Conservation (phyloP, 148 eudicot genomes). For the Silene uniflora region DNA sequence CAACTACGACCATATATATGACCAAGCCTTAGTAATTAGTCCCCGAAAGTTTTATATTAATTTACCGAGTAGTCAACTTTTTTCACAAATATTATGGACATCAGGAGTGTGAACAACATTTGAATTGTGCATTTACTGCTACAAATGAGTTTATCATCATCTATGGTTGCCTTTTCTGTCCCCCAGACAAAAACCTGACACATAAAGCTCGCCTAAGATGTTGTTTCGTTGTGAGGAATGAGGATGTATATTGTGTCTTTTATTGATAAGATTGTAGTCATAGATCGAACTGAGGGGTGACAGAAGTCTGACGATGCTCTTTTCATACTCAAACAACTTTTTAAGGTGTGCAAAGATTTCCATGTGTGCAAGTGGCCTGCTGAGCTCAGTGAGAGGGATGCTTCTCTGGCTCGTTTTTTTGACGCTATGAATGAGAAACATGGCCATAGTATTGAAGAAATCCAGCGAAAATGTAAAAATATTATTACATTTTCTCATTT, state of each 20-base stretch:
- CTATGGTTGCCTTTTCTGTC: background rate
- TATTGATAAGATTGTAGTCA: background rate
- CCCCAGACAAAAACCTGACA: background rate
- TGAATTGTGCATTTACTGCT: background rate
- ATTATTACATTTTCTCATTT: conserved; percentile 65
- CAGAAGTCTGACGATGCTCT: conserved; percentile 6
- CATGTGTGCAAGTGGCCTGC: conserved; percentile 68
- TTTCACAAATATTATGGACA: background rate
- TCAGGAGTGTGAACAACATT: background rate
- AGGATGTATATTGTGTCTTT: background rate
- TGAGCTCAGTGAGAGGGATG: conserved; percentile 36
- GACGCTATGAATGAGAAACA: conserved; percentile 54
- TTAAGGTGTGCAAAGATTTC: conserved; percentile 65
- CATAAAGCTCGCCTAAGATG: background rate
- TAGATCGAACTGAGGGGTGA: conserved; percentile 3
- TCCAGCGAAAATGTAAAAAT: conserved; percentile 44
- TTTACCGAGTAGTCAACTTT: too few relatives aligned
- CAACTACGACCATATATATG: background rate
- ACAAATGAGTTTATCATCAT: background rate
- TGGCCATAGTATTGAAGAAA: conserved; percentile 32
- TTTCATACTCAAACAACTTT: background rate
- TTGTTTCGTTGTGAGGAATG: background rate
- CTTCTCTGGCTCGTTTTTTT: conserved; percentile 53
- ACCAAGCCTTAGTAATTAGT: background rate
- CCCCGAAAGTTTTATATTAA: background rate